Evolutionary conservation across 2,329 filamentous ascomycete species (phyloP), one percentile per base, ranked within the genome.

Genomic region (Didymella keratinophila): DNA sequence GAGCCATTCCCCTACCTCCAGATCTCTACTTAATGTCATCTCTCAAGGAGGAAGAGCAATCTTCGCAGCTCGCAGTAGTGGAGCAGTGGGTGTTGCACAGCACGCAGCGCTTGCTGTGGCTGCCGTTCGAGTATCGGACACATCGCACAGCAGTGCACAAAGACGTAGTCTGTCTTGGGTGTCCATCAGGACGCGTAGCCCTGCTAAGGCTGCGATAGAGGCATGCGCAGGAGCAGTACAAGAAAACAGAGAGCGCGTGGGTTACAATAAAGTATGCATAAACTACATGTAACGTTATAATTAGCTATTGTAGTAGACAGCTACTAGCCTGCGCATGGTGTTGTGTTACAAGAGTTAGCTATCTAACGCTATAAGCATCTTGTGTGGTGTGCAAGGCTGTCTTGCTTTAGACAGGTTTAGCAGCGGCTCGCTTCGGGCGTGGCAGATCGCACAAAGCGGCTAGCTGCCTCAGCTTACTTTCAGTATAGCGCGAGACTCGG

Each of bases 51-150:
- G 32, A 25, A 21, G 25, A 30, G 23, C 48, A 54, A 36, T 23
- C 42, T 14, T 53, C 32, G 42, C 28, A 30, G 25, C n/a, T 54
- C 42, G 28, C 42, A 21, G 27, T 50, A 32, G 12, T 36, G 36
- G 36, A 49, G 23, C 50, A 55, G 21, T 54, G 42, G 49, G 36
- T 59, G 16, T 39, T 27, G 9, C 42, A 12, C 37, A 37, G 55
- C 30, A 23, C 30, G 27, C 50, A 41, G 36, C 50, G 42, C 30
- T 45, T 55, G 3, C 32, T 55, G 37, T 59, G 43, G 56, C 43
- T 59, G 36, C 51, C 44, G 32, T 28, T 34, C 14, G 27, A 53
- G 30, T 43, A 44, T 53, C 34, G 23, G 25, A n/a, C 43, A 45
- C 10, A 32, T 20, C 3, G 20, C 37, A 41, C 37, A 21, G 37